These are phyloP conservation scores for Nicotiana obtusifolia DNA, from an alignment of 257 asterid species.

Conservation along the genomic window DNA sequence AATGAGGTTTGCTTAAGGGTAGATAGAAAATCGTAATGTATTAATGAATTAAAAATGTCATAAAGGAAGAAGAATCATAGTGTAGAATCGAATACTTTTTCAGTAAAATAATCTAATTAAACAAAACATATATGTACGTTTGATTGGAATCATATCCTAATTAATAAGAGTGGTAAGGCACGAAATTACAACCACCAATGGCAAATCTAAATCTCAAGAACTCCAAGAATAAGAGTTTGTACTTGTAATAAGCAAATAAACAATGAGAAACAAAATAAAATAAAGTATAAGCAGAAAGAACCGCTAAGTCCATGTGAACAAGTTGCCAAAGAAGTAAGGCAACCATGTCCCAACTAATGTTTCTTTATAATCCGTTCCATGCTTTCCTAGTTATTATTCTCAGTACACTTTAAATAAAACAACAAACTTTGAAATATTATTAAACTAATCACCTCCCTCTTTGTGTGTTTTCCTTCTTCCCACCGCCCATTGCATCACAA, in stretches of 20 bases:
- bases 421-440: not conserved
- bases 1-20: not conserved
- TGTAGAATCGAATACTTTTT: not conserved
- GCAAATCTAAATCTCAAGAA: not conserved
- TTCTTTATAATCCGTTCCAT: not conserved
- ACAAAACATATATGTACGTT: not conserved
- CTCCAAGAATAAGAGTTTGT: not conserved
- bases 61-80: not conserved
- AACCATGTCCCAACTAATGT: conserved; percentile 5
- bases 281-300: not conserved
- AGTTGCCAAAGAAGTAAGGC: conserved; percentile 11
- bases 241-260: not conserved
- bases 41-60: not conserved
- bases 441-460: not conserved
- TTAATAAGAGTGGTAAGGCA: not conserved
- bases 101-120: not conserved
- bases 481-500: not conserved
- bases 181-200: not conserved
- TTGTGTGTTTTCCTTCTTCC: not conserved
- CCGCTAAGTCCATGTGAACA: conserved; percentile 6
- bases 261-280: not conserved
- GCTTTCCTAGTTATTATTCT: not conserved
- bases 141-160: not conserved
- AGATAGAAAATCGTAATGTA: not conserved
- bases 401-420: not conserved